Evolutionary conservation across 805 yeast species (phyloP).

Genomic region (Ogataea allantospora): DNA sequence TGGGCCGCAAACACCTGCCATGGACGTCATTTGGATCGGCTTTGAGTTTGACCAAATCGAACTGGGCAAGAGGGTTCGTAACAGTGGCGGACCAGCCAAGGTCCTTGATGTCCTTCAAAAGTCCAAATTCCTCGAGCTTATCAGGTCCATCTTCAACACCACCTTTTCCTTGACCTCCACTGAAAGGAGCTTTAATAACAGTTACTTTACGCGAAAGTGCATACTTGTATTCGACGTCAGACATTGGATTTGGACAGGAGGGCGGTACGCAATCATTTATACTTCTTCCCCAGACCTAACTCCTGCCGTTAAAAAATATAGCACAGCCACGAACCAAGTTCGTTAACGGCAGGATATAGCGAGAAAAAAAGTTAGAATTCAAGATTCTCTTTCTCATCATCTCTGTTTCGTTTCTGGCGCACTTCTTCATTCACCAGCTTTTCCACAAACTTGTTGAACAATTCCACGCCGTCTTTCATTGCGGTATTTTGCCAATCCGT

Average conservation of each 20-base stretch:
- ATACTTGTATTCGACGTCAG: constrained; percentile 45
- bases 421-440: constrained; percentile 55
- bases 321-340: constrained; percentile 6
- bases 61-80: constrained; percentile 51
- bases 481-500: constrained; percentile 63
- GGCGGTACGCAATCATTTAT: neutral
- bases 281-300: neutral
- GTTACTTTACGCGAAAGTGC: constrained; percentile 55
- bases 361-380: constrained; percentile 17
- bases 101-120: constrained; percentile 55
- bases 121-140: constrained; percentile 69
- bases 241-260: constrained; percentile 6
- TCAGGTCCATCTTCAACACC: constrained; percentile 97
- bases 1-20: constrained; percentile 65
- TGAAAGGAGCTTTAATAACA: constrained; percentile 86
- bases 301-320: constrained; percentile 8
- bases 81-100: constrained; percentile 71
- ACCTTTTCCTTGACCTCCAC: constrained; percentile 91
- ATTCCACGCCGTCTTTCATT: constrained; percentile 66
- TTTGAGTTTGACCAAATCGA: constrained; percentile 44
- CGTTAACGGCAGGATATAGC: constrained; percentile 12
- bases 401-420: constrained; percentile 36
- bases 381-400: constrained; percentile 26
- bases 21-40: constrained; percentile 48
- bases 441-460: constrained; percentile 62